Conservation (phyloP, 2,329 filamentous ascomycete species). For the Ilyonectria mors-panacis region DNA sequence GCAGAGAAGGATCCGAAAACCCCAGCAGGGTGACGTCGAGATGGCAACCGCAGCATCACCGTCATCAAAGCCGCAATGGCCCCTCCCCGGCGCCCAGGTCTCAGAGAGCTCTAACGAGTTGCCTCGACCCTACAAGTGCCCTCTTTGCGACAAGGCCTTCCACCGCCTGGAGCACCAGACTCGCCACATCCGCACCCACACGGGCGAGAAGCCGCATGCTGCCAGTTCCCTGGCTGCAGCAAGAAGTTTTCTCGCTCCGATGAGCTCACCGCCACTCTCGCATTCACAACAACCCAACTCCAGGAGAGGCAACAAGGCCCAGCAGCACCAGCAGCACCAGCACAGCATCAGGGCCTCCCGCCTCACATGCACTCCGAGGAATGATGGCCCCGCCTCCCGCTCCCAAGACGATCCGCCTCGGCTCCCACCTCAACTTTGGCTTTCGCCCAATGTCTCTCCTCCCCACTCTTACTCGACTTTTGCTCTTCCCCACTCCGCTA, state of each 20-base stretch:
- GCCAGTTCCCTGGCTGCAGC: slow-evolving; percentile 94
- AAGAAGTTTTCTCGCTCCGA: slow-evolving; percentile 98
- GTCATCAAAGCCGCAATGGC: slow-evolving; percentile 74
- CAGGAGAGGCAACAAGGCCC: slow-evolving; percentile 87
- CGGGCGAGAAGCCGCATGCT: slow-evolving; percentile 98
- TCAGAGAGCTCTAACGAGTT: slow-evolving; percentile 76
- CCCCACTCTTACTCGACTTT: slow-evolving; percentile 89
- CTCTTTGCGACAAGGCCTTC: slow-evolving; percentile 98
- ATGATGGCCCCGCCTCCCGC: slow-evolving; percentile 85
- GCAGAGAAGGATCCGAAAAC: slow-evolving; percentile 44
- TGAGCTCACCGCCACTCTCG: slow-evolving; percentile 97
- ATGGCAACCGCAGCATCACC: slow-evolving; percentile 67
- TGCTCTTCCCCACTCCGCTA: slow-evolving; percentile 66
- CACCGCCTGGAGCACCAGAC: slow-evolving; percentile 97
- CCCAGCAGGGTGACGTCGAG: slow-evolving; percentile 56
- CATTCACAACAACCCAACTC: slow-evolving; percentile 99
- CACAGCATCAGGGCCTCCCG: slow-evolving; percentile 56
- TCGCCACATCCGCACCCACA: slow-evolving; percentile 94
- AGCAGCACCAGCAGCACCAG: slow-evolving; percentile 60
- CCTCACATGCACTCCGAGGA: slow-evolving; percentile 66
- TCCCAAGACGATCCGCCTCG: slow-evolving; percentile 87
- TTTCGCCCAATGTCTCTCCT: slow-evolving; percentile 96
- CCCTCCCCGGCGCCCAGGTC: slow-evolving; percentile 72
- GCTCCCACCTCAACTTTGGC: slow-evolving; percentile 88
- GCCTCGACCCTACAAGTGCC: slow-evolving; percentile 97